Percentiles rank a stretch among this genome's conserved stretches.
phyloP scores from a whole-genome alignment of 106 monocot genomes.

The Gastrodia elata region DNA sequence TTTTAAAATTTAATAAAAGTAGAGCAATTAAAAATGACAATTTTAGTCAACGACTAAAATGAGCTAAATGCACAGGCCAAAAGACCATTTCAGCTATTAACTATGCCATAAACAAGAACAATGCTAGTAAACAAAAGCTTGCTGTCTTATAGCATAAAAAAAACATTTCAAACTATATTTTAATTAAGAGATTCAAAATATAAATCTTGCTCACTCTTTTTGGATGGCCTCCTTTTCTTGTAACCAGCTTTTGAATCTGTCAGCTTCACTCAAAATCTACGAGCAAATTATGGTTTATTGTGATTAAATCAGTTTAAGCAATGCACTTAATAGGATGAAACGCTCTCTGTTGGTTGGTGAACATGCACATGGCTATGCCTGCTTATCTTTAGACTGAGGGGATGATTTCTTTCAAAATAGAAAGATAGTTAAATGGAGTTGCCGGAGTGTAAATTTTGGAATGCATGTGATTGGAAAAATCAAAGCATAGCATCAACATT shows the following conservation, averaged over 20 bases:
- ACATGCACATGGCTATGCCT: not conserved
- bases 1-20: not conserved
- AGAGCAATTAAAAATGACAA: not conserved
- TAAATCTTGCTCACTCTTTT: conserved; percentile 38
- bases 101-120: not conserved
- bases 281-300: not conserved
- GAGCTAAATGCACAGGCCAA: not conserved
- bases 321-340: not conserved
- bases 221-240: conserved; percentile 74
- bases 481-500: not conserved
- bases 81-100: not conserved
- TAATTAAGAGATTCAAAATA: not conserved
- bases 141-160: not conserved
- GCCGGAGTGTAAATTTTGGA: not conserved
- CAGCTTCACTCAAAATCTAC: conserved; percentile 59
- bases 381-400: not conserved
- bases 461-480: not conserved
- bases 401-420: not conserved
- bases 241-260: conserved; percentile 72
- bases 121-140: not conserved
- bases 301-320: not conserved
- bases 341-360: not conserved
- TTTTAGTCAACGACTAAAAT: not conserved
- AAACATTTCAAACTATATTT: not conserved
- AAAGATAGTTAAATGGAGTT: not conserved